Conservation (phyloP, 192 early-diverging fungal genomes). For the Coemansia sp. region DNA sequence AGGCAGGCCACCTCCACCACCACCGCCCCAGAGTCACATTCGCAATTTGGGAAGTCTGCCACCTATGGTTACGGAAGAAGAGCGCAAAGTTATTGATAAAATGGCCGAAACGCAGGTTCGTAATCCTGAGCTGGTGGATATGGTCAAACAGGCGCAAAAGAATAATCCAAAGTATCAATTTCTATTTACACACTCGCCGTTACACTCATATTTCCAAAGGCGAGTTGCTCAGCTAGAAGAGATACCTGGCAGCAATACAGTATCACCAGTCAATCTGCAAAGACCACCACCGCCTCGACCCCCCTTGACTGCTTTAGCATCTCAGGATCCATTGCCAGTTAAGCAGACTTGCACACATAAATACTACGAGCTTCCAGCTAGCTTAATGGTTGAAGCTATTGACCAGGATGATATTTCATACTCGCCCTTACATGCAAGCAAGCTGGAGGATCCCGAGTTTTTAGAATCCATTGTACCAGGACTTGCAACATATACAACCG, state of each 20-base stretch:
- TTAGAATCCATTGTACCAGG: conserved; percentile 22
- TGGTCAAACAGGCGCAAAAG: conserved; percentile 19
- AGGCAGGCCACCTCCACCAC: conserved; percentile 7
- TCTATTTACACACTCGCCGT: conserved; percentile 21
- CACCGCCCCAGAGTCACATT: not conserved
- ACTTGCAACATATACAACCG: conserved; percentile 6
- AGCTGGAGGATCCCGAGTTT: conserved; percentile 24
- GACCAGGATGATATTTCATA: conserved; percentile 17
- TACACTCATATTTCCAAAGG: conserved; percentile 24
- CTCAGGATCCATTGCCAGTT: too few relatives aligned
- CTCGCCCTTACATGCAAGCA: conserved; percentile 5
- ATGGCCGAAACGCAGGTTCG: conserved; percentile 28
- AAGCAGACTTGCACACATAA: not conserved
- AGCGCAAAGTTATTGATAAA: conserved; percentile 24
- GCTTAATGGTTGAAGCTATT: conserved; percentile 24
- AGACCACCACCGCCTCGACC: conserved; percentile 1
- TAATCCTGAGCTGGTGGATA: conserved; percentile 29
- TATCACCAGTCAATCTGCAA: not conserved
- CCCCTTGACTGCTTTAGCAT: not conserved
- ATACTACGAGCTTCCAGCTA: conserved; percentile 34
- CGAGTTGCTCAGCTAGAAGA: conserved; percentile 7
- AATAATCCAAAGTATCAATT: conserved; percentile 34
- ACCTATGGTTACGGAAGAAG: conserved; percentile 6
- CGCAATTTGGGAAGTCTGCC: too few relatives aligned
- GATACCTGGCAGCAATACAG: not conserved